These are phyloP conservation scores for Dryas integrifolia DNA, from an alignment of 331 rosid genomes.

Conservation along the genomic window DNA sequence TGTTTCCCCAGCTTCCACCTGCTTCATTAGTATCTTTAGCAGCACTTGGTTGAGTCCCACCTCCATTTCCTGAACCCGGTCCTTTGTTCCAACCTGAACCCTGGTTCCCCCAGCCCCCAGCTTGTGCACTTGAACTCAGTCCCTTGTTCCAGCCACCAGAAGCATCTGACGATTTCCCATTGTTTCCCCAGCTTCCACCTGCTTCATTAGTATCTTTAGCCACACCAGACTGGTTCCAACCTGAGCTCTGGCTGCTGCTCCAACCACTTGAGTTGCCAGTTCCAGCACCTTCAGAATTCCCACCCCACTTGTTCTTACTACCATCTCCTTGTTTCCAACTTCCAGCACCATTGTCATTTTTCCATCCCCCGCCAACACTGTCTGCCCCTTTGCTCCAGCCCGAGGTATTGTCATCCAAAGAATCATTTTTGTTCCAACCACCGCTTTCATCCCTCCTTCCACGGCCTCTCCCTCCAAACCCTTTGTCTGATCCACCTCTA, in stretches of 20 bases:
- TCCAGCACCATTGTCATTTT: slow-evolving; percentile 32
- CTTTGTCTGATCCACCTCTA: slow-evolving; percentile 41
- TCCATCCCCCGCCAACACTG: slow-evolving; percentile 37
- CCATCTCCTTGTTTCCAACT: slow-evolving; percentile 36
- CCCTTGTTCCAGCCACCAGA: slow-evolving; percentile 35
- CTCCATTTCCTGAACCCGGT: slow-evolving; percentile 12
- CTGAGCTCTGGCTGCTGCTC: background rate
- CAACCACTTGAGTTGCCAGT: no score
- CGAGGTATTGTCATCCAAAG: slow-evolving; percentile 41
- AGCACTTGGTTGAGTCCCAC: slow-evolving; percentile 8
- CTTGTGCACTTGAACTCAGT: slow-evolving; percentile 23
- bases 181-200: slow-evolving; percentile 18
- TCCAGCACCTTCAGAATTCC: slow-evolving; percentile 22
- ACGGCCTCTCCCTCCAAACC: slow-evolving; percentile 56
- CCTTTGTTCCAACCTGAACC: slow-evolving; percentile 16
- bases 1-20: slow-evolving; percentile 18
- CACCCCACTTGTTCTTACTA: slow-evolving; percentile 23
- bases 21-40: slow-evolving; percentile 22
- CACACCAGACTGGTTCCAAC: slow-evolving; percentile 24
- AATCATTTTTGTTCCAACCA: slow-evolving; percentile 46
- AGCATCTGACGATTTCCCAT: slow-evolving; percentile 25
- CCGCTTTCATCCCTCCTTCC: slow-evolving; percentile 65
- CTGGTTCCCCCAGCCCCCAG: slow-evolving; percentile 19
- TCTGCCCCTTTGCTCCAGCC: slow-evolving; percentile 54
- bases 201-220: slow-evolving; percentile 22